Evolutionary conservation across 179 eudicot species (phyloP), one percentile per base, ranked within the genome.

Genomic region (Silene noctiflora): DNA sequence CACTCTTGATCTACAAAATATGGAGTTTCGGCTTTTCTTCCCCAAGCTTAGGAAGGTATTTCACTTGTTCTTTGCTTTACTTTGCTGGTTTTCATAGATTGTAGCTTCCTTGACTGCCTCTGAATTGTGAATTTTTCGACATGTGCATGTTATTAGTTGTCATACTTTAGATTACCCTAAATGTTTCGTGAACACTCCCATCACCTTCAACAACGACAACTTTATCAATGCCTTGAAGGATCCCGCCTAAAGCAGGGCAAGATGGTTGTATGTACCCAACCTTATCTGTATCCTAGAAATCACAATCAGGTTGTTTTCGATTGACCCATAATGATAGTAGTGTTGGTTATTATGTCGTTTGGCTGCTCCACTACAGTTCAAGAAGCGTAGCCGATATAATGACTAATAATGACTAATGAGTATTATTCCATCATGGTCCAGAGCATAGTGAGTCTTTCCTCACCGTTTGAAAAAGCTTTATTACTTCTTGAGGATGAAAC

Each of bases 31-130:
- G 19, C 68, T 95, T 68, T 95, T 85, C 84, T 89, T 92, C 67
- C 97, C 99, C 46, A 91, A 87, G 79, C 78, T 91, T 55, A 80
- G 86, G 67, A 91, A 92, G 93, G 99, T 92, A 84, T 44, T 60
- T 11, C 74, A 35, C 53, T 72, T 0, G 7, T 61, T 70, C 72
- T 39, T 72, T 69, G 73, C 11, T 22, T 67, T 69, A 48, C 58
- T 17, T 44, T 44, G 25, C 73, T 16, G 11, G 0, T 6, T 69
- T 9, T 13, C 17, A 48, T 12, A 21, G 5, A 12, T n/a, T 20
- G n/a, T 19, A 7, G 35, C n/a, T 62, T 19, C 24, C 35, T 22
- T 48, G 17, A 27, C 29, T 27, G 1, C 29, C 29, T 2, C 29
- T 27, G 29, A 27, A 27, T 27, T 27, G 29, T 27, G 29, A 27